Base-by-base conservation (phyloP, 2,329 filamentous ascomycete species). In the Pseudogymnoascus sp. region DNA sequence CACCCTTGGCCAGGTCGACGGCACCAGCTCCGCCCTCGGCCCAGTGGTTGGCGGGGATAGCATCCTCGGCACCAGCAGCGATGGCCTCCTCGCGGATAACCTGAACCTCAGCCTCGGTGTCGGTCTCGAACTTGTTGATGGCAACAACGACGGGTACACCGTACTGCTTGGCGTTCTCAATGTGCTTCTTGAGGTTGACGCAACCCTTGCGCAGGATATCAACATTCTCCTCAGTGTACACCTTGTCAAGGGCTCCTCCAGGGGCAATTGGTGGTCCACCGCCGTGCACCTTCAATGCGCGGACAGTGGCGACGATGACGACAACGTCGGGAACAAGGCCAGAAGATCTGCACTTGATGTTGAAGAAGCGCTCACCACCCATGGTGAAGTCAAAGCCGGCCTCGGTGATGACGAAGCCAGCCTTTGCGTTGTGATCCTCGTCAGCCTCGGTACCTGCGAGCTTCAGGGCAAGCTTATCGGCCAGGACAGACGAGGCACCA, bases 351-450 rank as follows among this genome's bases (percentile, higher is more conserved):
- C 94, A 97, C 81, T 99, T 99, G 80, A 99, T 97, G 79, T 99
- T 97, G 84, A 99, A 97, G 82, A 99, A 99, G 58, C 94, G 88
- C 81, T 99, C 94, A 64, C 94, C 94, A 65, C 94, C 94, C 94
- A 99, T 99, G 69, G 94, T 97, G 77, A 99, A 99, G 75, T 99
- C 94, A 74, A 99, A 99, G 8, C 94, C 94, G 59, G 94, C 92
- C 74, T 99, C 94, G 1, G 94, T 99, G 35, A 99, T 86, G 19
- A 96, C 92, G 68, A 94, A 97, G 8, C 94, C 94, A 28, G 89
- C 83, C 79, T 94, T 92, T 67, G 85, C 78, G 57, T 84, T 79
- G 69, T 92, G 83, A 68, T 95, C 83, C 77, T 97, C 94, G 65
- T 95, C 92, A 5, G 85, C 82, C 75, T 99, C 94, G 1, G 92